phyloP scores from a whole-genome alignment of 2,329 filamentous ascomycete genomes.

The Acrodontium crateriforme region DNA sequence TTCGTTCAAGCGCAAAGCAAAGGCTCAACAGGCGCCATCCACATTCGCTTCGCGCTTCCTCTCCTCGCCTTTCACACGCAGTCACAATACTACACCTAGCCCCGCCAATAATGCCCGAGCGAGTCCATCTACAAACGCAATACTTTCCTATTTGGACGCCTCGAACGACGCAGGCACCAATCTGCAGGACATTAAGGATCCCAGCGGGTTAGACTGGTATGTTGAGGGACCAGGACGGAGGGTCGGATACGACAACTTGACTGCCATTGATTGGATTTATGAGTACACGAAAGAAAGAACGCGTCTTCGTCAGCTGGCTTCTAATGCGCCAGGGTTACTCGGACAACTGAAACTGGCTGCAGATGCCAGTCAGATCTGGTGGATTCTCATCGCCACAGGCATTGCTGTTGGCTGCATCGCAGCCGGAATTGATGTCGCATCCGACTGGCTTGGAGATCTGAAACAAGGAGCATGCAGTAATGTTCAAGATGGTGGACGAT shows the following conservation, averaged over 20 bases:
- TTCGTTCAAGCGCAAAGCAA: conserved; percentile 61
- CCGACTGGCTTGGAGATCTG: conserved; percentile 84
- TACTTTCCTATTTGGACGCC: conserved; percentile 29
- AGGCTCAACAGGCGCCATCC: conserved; percentile 22
- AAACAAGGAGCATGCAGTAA: conserved; percentile 80
- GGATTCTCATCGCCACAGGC: conserved; percentile 74
- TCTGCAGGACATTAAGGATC: conserved; percentile 31
- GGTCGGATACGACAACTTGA: conserved; percentile 90
- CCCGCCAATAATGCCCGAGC: conserved; percentile 11
- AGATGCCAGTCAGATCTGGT: conserved; percentile 84
- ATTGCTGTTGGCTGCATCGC: conserved; percentile 72
- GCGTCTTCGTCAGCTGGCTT: conserved; percentile 61
- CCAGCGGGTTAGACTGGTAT: conserved; percentile 59
- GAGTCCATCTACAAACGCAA: conserved; percentile 23
- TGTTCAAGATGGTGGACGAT: conserved; percentile 59
- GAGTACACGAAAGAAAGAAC: conserved; percentile 95
- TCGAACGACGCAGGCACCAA: conserved; percentile 24
- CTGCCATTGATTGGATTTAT: conserved; percentile 98
- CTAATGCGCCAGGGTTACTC: conserved; percentile 53
- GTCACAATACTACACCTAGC: conserved; percentile 18
- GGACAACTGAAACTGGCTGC: conserved; percentile 60
- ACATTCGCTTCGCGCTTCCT: conserved; percentile 33
- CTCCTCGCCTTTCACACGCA: conserved; percentile 24
- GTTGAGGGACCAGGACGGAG: conserved; percentile 75
- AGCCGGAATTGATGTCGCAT: conserved; percentile 76